Evolutionary conservation across 129 eudicot genomes (phyloP), one percentile per base, ranked within the genome.

Genomic region (Arctium minus): DNA sequence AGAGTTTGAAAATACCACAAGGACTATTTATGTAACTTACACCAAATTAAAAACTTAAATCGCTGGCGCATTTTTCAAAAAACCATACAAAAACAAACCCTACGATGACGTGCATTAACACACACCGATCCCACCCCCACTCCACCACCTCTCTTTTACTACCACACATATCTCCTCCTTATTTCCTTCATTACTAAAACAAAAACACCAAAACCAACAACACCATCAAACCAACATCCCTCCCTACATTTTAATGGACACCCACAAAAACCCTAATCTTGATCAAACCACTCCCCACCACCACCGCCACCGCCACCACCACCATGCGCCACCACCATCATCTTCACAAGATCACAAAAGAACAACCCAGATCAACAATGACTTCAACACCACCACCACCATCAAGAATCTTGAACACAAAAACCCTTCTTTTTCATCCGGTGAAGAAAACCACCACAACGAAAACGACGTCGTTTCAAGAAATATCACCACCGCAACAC

Each of bases 231-330:
- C 3, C 62, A 68, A 15, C 74, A 2, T 22, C 8, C 75, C 0
- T 29, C 65, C 72, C 81, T 35, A 64, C 40, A 29, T 72, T 46
- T 30, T 46, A 56, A 85, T 86, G 88, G 76, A 75, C 15, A 11
- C 81, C 80, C 79, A 81, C 70, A 83, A 77, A 18, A 73, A 74
- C 81, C 69, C 65, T 33, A 83, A 80, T 31, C 81, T 48, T 46
- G 73, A 22, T 22, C 27, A 78, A 70, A 83, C 84, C 78, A 56
- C 78, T 6, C 5, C 64, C 64, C 5, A 15, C 17, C 10, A 48
- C 27, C 27, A 22, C 27, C 27, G 27, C 27, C 27, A 22, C 27
- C 27, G 27, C 27, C 27, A 22, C 38, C 53, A 10, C 60, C 65
- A 0, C 42, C 72, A 18, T 71, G 32, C 7, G 18, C 27, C 27